Base-by-base conservation (phyloP, 2,329 filamentous ascomycete genomes). In the Penicillium sp. region DNA sequence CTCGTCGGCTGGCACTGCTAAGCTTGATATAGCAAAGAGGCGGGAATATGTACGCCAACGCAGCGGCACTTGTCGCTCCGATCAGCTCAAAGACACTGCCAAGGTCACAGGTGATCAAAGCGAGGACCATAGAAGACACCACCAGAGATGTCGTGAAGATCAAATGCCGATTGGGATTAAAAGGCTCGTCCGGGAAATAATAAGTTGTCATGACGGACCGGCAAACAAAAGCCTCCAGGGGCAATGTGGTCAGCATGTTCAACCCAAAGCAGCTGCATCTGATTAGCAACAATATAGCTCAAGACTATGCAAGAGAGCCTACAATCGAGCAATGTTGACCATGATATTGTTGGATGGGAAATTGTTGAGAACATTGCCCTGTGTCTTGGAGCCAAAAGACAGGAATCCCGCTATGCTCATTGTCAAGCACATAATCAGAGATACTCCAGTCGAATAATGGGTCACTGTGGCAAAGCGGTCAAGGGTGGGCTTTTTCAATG, bases 331-430 rank as follows among this genome's bases (percentile, higher is more conserved):
- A 41, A 98, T 75, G 65, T 95, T 96, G 59, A 96, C 88, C 79
- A 96, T 83, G 52, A 82, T 74, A 65, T 95, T 96, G 66, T 93
- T 80, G 13, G 80, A 73, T 1, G 89, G 85, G 59, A 98, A 96
- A 69, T 98, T 98, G 73, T 98, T 98, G 55, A 98, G 80, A 35
- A 98, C 87, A 62, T 98, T 98, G 59, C 92, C 92, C 51, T 88
- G 73, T 3, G 92, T 98, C 56, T 82, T 79, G 66, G 90, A 85
- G 46, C 92, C 90, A 58, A 98, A 98, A 12, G 84, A 89, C 29
- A 98, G 74, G 67, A 95, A 96, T 15, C 92, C 92, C 2, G 82
- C 79, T 6, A 95, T 72, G 0, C 87, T 92, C 80, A 98, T 85
- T 42, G 82, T 67, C 36, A 98, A 74, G 59, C 92, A 98, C 38